phyloP scores from a whole-genome alignment of 805 yeast species.

The Phaffomyces antillensis region DNA sequence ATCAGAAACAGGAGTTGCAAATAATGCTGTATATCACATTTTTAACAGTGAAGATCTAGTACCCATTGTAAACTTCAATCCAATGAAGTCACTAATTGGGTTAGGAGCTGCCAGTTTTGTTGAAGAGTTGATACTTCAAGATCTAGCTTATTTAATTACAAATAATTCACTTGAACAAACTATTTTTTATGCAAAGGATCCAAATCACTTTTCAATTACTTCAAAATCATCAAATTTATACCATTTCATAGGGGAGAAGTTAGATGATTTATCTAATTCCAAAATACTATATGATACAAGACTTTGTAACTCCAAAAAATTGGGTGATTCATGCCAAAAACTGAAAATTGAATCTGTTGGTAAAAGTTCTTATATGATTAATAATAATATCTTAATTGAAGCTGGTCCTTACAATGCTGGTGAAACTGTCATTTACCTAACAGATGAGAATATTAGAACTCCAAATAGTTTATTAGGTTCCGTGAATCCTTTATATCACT shows the following conservation, averaged over 20 bases:
- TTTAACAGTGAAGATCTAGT: constrained; percentile 29
- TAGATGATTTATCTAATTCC: constrained; percentile 25
- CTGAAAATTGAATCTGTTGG: constrained; percentile 37
- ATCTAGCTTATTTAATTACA: constrained; percentile 48
- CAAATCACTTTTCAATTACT: constrained; percentile 19
- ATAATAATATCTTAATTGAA: constrained; percentile 47
- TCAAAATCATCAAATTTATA: constrained; percentile 43
- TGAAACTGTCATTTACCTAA: constrained; percentile 57
- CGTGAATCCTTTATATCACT: constrained; percentile 53
- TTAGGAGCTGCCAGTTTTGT: constrained; percentile 57
- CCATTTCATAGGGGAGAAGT: constrained; percentile 49
- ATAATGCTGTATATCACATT: constrained; percentile 44
- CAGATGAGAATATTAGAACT: constrained; percentile 50
- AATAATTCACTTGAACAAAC: constrained; percentile 48
- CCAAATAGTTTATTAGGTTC: constrained; percentile 63
- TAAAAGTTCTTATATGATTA: constrained; percentile 33
- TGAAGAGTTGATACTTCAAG: constrained; percentile 59
- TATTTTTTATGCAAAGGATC: constrained; percentile 44
- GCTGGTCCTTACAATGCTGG: constrained; percentile 45
- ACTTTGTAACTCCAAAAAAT: constrained; percentile 45
- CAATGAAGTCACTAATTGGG: constrained; percentile 53
- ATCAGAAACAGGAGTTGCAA: constrained; percentile 31
- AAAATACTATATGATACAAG: constrained; percentile 39
- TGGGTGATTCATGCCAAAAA: constrained; percentile 58
- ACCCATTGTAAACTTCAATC: constrained; percentile 34